Base-by-base conservation (phyloP, 192 early-diverging fungal genomes). In the Podochytrium sp. region DNA sequence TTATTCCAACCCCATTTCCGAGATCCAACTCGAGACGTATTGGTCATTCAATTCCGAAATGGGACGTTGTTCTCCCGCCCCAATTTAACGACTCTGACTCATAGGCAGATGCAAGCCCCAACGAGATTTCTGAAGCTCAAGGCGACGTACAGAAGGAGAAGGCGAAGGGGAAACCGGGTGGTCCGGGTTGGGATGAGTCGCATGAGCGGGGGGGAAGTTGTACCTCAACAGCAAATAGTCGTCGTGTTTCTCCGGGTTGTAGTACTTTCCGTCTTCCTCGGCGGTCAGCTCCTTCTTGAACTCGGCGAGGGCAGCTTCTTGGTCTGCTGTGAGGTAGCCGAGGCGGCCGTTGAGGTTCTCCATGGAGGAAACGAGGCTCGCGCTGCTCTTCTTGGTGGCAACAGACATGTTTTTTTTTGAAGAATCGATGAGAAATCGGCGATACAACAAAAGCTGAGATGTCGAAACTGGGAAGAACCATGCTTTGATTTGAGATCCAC, bases 151-250 rank as follows among this genome's bases (percentile, higher is more conserved):
- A 47, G 43, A 20, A 20, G 12, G n/a, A 47, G 43, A 47, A 47
- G 43, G 43, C 10, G 43, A 47, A 20, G 43, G 43, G 43, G 43
- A 10, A 20, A 47, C n/a, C 12, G n/a, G 12, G n/a, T 16, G n/a
- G 12, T 47, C 43, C 43, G 18, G 27, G 10, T 29, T 56, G 53
- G 55, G 12, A 30, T 27, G 55, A 30, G 18, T 18, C 12, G 29
- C 18, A 27, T 20, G 29, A 25, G 55, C 29, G 29, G n/a, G 55
- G 29, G 18, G 29, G 55, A 57, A n/a, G n/a, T n/a, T 47, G 10
- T 16, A 71, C 69, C 92, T 88, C 35, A 91, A 82, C 43, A 93
- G 77, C 60, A 80, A 77, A 78, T 90, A 79, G 65, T 93, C 91
- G 65, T 88, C 83, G 69, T 92, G 89, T 73, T 82, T 78, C 35